phyloP scores from a whole-genome alignment of 1,284 basidiomycete genomes.

The Fomitopsis pinicola region DNA sequence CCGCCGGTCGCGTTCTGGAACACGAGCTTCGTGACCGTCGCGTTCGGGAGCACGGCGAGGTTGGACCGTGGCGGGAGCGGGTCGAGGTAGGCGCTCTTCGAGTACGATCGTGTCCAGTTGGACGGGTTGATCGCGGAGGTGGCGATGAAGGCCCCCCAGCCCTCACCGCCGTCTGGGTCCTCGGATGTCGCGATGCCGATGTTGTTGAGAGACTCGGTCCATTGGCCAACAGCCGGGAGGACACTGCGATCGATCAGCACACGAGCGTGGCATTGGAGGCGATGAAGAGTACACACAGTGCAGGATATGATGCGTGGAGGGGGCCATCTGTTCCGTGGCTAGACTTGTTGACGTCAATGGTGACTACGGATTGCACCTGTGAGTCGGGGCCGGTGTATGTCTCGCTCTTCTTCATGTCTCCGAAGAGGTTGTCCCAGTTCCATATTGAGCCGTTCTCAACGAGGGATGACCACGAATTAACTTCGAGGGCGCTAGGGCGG shows the following conservation, averaged over 20 bases:
- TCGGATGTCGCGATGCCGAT: conserved; percentile 38
- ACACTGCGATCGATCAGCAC: conserved; percentile 29
- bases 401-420: conserved; percentile 50
- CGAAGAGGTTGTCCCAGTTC: conserved; percentile 52
- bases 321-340: conserved; percentile 44
- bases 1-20: conserved; percentile 39
- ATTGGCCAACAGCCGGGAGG: conserved; percentile 45
- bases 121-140: conserved; percentile 60
- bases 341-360: conserved; percentile 36
- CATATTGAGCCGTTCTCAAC: conserved; percentile 36
- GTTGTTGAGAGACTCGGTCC: conserved; percentile 43
- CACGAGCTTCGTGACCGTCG: conserved; percentile 56
- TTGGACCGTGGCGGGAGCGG: conserved; percentile 54
- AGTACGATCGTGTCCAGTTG: conserved; percentile 67
- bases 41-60: conserved; percentile 54
- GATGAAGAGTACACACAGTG: conserved; percentile 36
- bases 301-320: conserved; percentile 46
- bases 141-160: conserved; percentile 52
- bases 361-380: conserved; percentile 30
- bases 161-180: conserved; percentile 46
- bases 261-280: neutral
- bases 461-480: conserved; percentile 51
- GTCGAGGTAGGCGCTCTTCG: conserved; percentile 68
- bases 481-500: conserved; percentile 47
- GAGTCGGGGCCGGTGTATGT: conserved; percentile 37